Evolutionary conservation across 2,329 filamentous ascomycete species (phyloP), one percentile per base, ranked within the genome.

Genomic region (Grosmannia penicillata): DNA sequence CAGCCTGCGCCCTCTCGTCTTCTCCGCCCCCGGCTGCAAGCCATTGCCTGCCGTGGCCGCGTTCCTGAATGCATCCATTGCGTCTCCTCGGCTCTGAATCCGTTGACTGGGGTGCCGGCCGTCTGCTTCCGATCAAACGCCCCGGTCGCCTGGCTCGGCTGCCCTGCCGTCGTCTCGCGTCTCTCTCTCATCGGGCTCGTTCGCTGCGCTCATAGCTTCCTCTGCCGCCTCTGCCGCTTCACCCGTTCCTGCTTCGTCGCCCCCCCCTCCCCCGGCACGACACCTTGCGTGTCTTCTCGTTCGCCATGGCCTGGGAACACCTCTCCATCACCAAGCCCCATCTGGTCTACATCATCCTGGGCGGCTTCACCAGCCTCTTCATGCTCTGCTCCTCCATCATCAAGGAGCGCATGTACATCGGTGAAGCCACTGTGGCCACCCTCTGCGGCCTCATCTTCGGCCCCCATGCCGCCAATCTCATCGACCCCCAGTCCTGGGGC

Each of bases 361-460:
- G 91, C 53, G 91, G 89, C 57, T 98, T 98, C 65, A 98, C 91
- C 49, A 86, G 82, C 43, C 67, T 98, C 51, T 98, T 98, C 65
- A 98, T 98, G 91, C 69, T 98, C 43, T 94, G 86, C 60, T 98
- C 91, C 43, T 85, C 93, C 39, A 78, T 96, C 54, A 93, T 98
- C 64, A 98, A 98, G 68, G 91, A 98, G 68, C 82, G 83, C 57
- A 72, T 96, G 54, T 98, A 98, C 65, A 98, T 98, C 57, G 91
- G 91, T 55, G 91, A 98, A 70, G 91, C 91, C 36, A 96, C 91
- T 2, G 84, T 98, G 32, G 85, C 86, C 36, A 93, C 85, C 3
- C 61, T 93, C 35, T 85, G 82, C 53, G 85, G 85, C 47, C 78
- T 93, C 56, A 86, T 91, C 50, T 93, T 93, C 51, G 85, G 86